These are phyloP conservation scores for Saccharomyces hybrid DNA, from an alignment of 1,139 yeast genomes.

Conservation along the genomic window DNA sequence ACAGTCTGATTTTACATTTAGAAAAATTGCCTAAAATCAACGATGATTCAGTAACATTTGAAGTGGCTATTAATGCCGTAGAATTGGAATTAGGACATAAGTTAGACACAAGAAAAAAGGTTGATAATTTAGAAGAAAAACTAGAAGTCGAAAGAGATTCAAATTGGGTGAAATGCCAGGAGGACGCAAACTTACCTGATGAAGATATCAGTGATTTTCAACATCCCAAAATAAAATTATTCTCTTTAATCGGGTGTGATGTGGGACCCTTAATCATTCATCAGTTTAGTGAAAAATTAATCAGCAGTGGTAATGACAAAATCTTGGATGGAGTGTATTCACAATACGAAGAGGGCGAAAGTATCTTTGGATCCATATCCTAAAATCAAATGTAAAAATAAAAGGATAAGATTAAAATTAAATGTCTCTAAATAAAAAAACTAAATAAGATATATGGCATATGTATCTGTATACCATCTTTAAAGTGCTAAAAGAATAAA, in stretches of 20 bases:
- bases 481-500: background rate
- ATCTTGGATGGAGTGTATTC: background rate
- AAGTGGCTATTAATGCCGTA: slow-evolving; percentile 24
- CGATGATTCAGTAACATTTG: slow-evolving; percentile 26
- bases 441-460: background rate
- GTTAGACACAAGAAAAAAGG: slow-evolving; percentile 5
- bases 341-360: background rate
- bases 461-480: background rate
- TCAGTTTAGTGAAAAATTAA: slow-evolving; percentile 21
- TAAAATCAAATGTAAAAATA: background rate
- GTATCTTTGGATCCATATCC: background rate
- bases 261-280: slow-evolving; percentile 26
- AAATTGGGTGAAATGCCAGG: slow-evolving; percentile 27
- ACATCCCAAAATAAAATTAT: slow-evolving; percentile 22
- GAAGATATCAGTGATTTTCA: slow-evolving; percentile 4
- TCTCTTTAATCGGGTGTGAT: slow-evolving; percentile 29
- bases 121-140: slow-evolving; percentile 12
- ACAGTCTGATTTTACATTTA: slow-evolving; percentile 21
- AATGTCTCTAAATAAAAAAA: background rate
- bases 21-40: slow-evolving; percentile 21
- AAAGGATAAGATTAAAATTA: background rate
- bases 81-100: slow-evolving; percentile 25
- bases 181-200: slow-evolving; percentile 18
- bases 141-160: slow-evolving; percentile 23
- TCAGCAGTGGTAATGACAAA: background rate